A percentile compares a stretch with the other conserved stretches of the same genome.
These are phyloP conservation scores for Candida sp. DNA, from an alignment of 1,139 yeast species.

Conservation along the genomic window DNA sequence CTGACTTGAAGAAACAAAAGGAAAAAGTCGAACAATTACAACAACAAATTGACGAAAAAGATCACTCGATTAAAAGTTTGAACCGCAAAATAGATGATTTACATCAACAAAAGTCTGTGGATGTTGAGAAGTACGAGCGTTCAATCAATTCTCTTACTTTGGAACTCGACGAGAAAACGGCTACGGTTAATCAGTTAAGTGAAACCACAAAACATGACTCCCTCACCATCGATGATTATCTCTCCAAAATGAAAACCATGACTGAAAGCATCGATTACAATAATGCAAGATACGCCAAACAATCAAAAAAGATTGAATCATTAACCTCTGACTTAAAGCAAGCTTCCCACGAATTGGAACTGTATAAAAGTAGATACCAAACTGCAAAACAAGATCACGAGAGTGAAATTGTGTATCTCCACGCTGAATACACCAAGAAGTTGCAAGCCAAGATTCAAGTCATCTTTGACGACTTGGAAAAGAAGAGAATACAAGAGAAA, in stretches of 20 bases:
- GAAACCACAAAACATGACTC: neutral
- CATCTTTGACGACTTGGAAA: conserved; percentile 11
- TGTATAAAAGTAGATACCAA: neutral
- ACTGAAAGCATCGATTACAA: neutral
- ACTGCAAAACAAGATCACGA: neutral
- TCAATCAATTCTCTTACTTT: conserved; percentile 13
- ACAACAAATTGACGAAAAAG: conserved; percentile 10
- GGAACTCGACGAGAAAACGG: conserved; percentile 8
- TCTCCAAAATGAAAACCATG: conserved; percentile 10
- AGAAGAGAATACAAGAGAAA: conserved; percentile 6
- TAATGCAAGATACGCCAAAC: neutral
- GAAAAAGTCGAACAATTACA: conserved; percentile 7
- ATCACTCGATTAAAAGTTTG: conserved; percentile 19
- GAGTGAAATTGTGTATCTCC: neutral
- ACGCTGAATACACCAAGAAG: conserved; percentile 59
- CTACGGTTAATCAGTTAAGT: conserved; percentile 15
- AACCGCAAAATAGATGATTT: conserved; percentile 14
- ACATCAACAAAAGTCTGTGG: conserved; percentile 10
- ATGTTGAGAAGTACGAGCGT: conserved; percentile 14
- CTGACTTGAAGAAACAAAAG: conserved; percentile 2
- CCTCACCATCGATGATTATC: conserved; percentile 20
- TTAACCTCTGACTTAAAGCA: conserved; percentile 25
- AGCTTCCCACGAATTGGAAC: conserved; percentile 13
- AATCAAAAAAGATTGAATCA: conserved; percentile 14
- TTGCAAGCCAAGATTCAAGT: conserved; percentile 45